Conservation (phyloP, 306 rosid species). For the Abrus pulchellus region DNA sequence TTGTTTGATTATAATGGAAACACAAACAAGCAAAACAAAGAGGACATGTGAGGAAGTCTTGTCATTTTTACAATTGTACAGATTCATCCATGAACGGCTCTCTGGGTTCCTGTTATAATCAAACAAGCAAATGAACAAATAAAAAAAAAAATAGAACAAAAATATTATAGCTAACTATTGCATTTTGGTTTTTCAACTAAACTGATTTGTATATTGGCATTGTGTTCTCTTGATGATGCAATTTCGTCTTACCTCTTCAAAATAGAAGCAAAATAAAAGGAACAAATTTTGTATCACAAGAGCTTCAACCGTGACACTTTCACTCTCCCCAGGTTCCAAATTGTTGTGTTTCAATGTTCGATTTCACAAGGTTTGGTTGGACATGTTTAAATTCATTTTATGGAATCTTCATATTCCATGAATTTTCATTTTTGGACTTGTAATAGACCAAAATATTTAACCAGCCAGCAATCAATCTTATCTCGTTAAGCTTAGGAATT, state of each 20-base stretch:
- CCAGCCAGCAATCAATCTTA: not conserved
- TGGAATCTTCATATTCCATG: conserved; percentile 2
- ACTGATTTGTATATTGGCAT: conserved; percentile 4
- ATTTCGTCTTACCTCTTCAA: conserved; percentile 31
- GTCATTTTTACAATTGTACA: conserved; percentile 58
- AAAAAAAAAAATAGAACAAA: not conserved
- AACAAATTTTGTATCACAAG: conserved; percentile 24
- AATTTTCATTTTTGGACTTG: conserved; percentile 9
- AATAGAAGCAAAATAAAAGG: conserved; percentile 23
- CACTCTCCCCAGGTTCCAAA: not conserved
- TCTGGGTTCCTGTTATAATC: conserved; percentile 50
- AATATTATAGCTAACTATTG: not conserved
- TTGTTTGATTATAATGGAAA: conserved; percentile 42
- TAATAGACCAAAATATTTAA: not conserved
- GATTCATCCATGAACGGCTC: conserved; percentile 61
- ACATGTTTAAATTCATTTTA: conserved; percentile 3
- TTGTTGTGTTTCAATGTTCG: conserved; percentile 1
- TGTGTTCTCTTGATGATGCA: conserved; percentile 9
- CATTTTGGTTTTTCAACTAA: conserved; percentile 5
- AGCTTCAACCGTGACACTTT: not conserved
- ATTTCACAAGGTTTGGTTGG: not conserved
- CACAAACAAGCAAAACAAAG: not conserved
- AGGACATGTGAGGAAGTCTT: not conserved
- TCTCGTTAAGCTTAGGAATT: not conserved
- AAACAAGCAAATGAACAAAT: conserved; percentile 25